These are phyloP conservation scores for Gossypium ekmanianum DNA, from an alignment of 345 rosid species.

Conservation along the genomic window DNA sequence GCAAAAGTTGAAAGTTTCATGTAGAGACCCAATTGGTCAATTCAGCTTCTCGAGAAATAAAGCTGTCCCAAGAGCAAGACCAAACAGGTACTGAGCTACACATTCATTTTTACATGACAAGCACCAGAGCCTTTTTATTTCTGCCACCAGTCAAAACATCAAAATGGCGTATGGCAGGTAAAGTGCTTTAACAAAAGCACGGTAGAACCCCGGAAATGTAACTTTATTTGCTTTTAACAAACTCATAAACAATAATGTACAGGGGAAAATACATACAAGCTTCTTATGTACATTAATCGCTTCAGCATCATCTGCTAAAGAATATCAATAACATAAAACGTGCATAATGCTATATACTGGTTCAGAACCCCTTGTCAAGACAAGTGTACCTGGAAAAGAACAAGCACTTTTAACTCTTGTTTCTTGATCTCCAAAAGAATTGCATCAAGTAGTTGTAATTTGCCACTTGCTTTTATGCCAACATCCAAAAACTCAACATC, in stretches of 20 bases:
- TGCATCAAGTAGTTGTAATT: slow-evolving; percentile 67
- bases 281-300: background rate
- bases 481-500: slow-evolving; percentile 46
- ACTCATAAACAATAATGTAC: background rate
- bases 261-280: background rate
- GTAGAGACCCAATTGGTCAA: background rate
- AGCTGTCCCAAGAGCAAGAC: background rate
- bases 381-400: slow-evolving; percentile 77
- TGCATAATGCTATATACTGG: background rate
- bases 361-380: background rate
- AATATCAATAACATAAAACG: background rate
- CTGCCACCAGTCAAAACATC: background rate
- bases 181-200: background rate
- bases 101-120: background rate
- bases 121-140: background rate
- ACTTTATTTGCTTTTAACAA: background rate
- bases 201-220: background rate
- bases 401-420: slow-evolving; percentile 53
- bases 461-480: slow-evolving; percentile 89
- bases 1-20: background rate
- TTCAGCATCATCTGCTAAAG: background rate
- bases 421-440: slow-evolving; percentile 60
- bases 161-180: background rate
- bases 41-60: slow-evolving; percentile 1
- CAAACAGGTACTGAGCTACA: background rate